These are phyloP conservation scores for Ophiocordyceps camponoti-saundersi DNA, from an alignment of 2,329 filamentous ascomycete species.

Conservation along the genomic window DNA sequence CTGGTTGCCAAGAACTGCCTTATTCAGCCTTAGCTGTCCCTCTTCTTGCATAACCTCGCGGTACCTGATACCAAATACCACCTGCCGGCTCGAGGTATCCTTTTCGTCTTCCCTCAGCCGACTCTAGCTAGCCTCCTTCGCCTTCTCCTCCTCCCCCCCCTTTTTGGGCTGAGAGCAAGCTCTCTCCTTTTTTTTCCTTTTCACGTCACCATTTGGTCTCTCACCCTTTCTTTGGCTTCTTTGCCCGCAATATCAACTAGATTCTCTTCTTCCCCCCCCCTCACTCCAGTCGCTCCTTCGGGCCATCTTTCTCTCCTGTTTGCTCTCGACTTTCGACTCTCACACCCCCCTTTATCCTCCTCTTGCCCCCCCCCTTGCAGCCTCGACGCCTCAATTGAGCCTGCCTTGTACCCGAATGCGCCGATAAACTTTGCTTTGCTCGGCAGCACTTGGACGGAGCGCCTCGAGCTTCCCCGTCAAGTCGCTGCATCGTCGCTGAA, in stretches of 20 bases:
- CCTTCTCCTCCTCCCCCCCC: not conserved
- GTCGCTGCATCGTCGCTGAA: not conserved
- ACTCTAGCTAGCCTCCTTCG: not conserved
- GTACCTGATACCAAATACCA: not conserved
- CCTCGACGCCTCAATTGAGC: not conserved
- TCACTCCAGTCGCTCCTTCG: constrained; percentile 24
- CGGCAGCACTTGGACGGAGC: constrained; percentile 19
- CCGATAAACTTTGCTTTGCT: constrained; percentile 11
- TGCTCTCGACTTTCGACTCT: constrained; percentile 4
- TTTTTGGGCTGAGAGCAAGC: not conserved
- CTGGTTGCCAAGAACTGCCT: not conserved
- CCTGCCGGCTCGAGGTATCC: not conserved
- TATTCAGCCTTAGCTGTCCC: not conserved
- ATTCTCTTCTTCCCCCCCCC: constrained; percentile 1
- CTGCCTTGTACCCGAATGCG: constrained; percentile 15
- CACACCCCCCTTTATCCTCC: constrained; percentile 1
- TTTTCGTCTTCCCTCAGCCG: not conserved
- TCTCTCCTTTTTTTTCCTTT: not conserved
- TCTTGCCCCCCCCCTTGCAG: constrained; percentile 2
- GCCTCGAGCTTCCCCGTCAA: constrained; percentile 6
- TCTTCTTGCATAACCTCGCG: not conserved
- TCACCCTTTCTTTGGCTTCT: not conserved
- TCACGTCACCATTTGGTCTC: not conserved
- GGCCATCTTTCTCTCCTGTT: constrained; percentile 7
- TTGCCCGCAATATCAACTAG: not conserved